phyloP scores from a whole-genome alignment of 768 basidiomycete genomes.

The Omphalotus guepiniiformis region DNA sequence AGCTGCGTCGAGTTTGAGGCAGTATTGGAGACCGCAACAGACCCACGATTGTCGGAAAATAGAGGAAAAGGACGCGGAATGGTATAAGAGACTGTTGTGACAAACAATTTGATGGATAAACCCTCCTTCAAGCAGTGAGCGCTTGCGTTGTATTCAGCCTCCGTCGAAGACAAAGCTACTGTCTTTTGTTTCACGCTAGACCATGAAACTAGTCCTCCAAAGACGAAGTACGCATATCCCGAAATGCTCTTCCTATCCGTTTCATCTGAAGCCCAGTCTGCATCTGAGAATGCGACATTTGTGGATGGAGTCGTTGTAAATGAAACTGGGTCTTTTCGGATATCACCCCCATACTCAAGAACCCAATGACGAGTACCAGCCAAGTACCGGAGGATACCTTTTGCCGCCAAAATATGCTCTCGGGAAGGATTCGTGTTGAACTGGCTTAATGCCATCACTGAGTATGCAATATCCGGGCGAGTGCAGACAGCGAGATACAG shows the following conservation, averaged over 20 bases:
- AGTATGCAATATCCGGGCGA: not conserved
- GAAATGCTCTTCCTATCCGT: slow-evolving; percentile 3
- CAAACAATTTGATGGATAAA: slow-evolving; percentile 23
- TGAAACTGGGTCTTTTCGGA: not conserved
- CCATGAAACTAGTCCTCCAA: slow-evolving; percentile 31
- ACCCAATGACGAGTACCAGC: not conserved
- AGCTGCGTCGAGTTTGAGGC: slow-evolving; percentile 22
- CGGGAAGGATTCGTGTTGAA: not conserved
- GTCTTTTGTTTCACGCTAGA: slow-evolving; percentile 15
- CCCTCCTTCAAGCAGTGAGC: slow-evolving; percentile 19
- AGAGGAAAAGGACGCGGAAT: slow-evolving; percentile 1
- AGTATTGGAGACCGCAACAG: slow-evolving; percentile 22
- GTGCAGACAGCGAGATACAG: not conserved
- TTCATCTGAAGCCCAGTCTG: not conserved
- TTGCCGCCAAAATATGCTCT: not conserved
- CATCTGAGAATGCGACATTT: not conserved
- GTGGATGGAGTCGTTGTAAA: not conserved
- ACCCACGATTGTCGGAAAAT: slow-evolving; percentile 23
- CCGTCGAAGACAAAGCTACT: slow-evolving; percentile 16
- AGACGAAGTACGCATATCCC: not conserved
- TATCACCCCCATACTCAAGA: not conserved
- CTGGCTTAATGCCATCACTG: not conserved
- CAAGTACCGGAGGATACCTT: not conserved
- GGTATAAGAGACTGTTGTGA: slow-evolving; percentile 17
- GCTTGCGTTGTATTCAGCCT: slow-evolving; percentile 23